Base-by-base conservation (phyloP, 1,284 basidiomycete genomes). In the Papiliotrema terrestris region DNA sequence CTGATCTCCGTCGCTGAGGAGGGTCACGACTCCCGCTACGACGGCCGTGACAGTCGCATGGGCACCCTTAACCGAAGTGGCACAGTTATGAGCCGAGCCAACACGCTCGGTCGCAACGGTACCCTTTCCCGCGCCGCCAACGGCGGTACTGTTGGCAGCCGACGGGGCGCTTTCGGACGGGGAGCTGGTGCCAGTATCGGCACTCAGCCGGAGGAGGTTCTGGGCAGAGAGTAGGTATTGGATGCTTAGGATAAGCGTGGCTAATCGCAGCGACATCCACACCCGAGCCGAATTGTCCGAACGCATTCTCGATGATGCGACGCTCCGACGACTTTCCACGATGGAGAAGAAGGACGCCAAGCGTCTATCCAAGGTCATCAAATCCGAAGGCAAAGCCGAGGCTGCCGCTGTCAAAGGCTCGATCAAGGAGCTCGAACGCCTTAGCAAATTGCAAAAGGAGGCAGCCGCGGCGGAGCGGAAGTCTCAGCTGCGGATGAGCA, bases 311-410 rank as follows among this genome's bases (percentile, higher is more conserved):
- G 62, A 63, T 52, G 62, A 66, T 2, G 54, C 55, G 8, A 69
- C 69, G 38, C 62, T 74, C 26, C 58, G 58, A 29, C 62, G 61
- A 37, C 66, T 74, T 11, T 58, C 67, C 9, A 65, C 56, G 25
- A 72, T 73, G 73, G 67, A 72, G 66, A 71, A 71, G 61, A 76
- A 73, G 61, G 76, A 78, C 52, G 75, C 73, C 39, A 68, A 66
- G 51, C 67, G 71, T 37, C 63, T 78, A 29, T 58, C 70, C 56
- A 76, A 77, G 63, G 67, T 78, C 35, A 71, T 79, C 61, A 75
- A 76, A 62, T 56, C 60, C 2, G 78, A 79, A 62, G 77, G 64
- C 29, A 72, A 73, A 45, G 62, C 68, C 32, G 76, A 78, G 56
- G 65, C 69, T 39, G 65, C 62, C 43, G 63, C 71, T 14, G 71